Evolutionary conservation across 163 green algal species (phyloP), one percentile per base, ranked within the genome.

Genomic region (Smithsoniella earleae): DNA sequence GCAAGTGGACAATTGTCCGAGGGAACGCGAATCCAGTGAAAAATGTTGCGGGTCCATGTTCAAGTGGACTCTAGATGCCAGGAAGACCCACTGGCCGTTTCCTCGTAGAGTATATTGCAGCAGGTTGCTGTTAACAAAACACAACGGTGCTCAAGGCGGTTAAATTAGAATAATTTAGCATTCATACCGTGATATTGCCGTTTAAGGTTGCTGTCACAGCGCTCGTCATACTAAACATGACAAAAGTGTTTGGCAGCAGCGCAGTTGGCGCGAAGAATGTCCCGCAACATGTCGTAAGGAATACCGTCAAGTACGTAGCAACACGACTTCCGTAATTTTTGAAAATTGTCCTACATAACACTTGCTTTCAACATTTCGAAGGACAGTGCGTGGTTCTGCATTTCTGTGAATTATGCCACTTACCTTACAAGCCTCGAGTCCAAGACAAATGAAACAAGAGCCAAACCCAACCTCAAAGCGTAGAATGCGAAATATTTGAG

Each of bases 161-260:
- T n/a, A n/a, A n/a, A n/a, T n/a, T n/a, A n/a, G n/a, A n/a, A n/a
- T n/a, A n/a, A n/a, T n/a, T n/a, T n/a, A n/a, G n/a, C n/a, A n/a
- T n/a, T n/a, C 74, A 55, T 44, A 82, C 73, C 8, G 44, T 64
- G 6, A 20, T 30, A 34, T 78, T 81, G n/a, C 40, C 27, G 18
- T 77, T 36, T 30, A 88, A 45, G n/a, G 84, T 18, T 10, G 62
- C 72, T n/a, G 87, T 84, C 4, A 83, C 66, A n/a, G 86, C 87
- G 5, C 74, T 66, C 1, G 84, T 90, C 52, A 92, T 76, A 8
- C 52, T 75, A 66, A 83, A 85, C 89, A 95, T 95, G 37, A 85
- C 77, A 66, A 96, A 94, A 36, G 78, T 88, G 43, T 73, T 86
- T 8, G 90, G 90, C 25, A 96, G 86, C 25, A 96, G 80, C 10